Evolutionary conservation across 1,284 basidiomycete species (phyloP).

Genomic region (Wolfiporia cocos): DNA sequence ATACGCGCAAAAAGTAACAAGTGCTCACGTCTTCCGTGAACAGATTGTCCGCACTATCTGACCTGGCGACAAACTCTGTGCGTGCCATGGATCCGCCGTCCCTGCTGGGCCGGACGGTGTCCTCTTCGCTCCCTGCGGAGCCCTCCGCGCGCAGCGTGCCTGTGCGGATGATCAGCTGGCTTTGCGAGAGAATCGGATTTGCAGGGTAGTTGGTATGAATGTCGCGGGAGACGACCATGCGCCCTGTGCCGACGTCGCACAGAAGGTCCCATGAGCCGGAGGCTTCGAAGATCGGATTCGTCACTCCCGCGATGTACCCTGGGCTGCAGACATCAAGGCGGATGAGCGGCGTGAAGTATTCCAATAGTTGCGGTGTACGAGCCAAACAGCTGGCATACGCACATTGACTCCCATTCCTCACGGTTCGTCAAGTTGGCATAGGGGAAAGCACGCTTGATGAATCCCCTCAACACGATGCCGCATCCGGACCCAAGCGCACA

Average conservation of each 20-base stretch:
- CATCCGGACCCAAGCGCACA: conserved; percentile 91
- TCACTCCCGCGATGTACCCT: conserved; percentile 93
- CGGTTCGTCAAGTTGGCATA: conserved; percentile 88
- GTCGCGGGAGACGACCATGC: conserved; percentile 82
- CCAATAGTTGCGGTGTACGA: neutral
- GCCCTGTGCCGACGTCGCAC: conserved; percentile 83
- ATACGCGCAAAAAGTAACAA: neutral
- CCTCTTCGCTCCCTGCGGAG: conserved; percentile 56
- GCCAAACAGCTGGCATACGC: conserved; percentile 25
- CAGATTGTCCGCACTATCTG: conserved; percentile 69
- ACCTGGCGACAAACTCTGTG: conserved; percentile 47
- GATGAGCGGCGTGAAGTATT: conserved; percentile 2
- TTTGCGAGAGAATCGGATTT: conserved; percentile 32
- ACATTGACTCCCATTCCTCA: conserved; percentile 88
- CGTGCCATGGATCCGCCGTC: conserved; percentile 28
- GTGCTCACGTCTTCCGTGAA: conserved; percentile 88
- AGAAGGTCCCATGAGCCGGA: conserved; percentile 88
- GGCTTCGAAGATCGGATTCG: conserved; percentile 92
- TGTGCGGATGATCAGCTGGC: conserved; percentile 42
- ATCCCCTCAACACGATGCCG: conserved; percentile 78
- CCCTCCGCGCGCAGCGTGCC: conserved; percentile 60
- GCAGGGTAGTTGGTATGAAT: conserved; percentile 59
- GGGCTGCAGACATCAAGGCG: conserved; percentile 39
- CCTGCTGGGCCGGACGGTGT: conserved; percentile 40
- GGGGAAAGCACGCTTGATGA: conserved; percentile 87